Base-by-base conservation (phyloP, 2,329 filamentous ascomycete genomes). In the Tothia fuscella region DNA sequence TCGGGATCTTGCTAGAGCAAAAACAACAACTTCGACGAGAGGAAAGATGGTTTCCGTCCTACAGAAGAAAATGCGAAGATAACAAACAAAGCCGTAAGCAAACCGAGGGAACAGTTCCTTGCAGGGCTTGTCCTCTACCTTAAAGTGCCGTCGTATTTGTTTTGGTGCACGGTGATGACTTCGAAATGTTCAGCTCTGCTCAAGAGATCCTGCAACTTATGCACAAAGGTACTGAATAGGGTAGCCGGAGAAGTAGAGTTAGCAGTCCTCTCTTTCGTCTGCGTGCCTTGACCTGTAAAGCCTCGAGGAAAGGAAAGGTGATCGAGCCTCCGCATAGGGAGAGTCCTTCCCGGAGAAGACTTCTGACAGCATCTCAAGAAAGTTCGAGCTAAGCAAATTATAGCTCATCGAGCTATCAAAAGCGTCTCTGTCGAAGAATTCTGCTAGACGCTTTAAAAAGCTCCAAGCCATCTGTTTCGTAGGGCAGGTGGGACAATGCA, bases 111-210 rank as follows among this genome's bases (percentile, higher is more conserved):
- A n/a, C n/a, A n/a, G n/a, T n/a, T n/a, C n/a, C n/a, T n/a, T n/a
- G n/a, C n/a, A n/a, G n/a, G n/a, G n/a, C n/a, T n/a, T n/a, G n/a
- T n/a, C n/a, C n/a, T n/a, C n/a, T n/a, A n/a, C n/a, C n/a, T 95
- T 60, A 81, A 93, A 45, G 88, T 78, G 41, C 82, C 85, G 57
- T 95, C 89, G 51, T 89, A 83, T 4, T 84, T 80, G 52, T 93
- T 93, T 47, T 93, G 83, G 58, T 93, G 86, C 42, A 96, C 88
- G 6, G 91, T 98, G 47, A 94, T 76, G 33, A 98, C 89, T 57
- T 98, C 91, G 53, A 96, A 98, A 66, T 96, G 88, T 66, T 98
- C 91, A 25, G 89, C 93, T 51, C 91, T 80, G 67, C 91, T 98
- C 43, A 98, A 74, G 44, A 98, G 68, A 63, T 98, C 91, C 62